Evolutionary conservation across 2,329 filamentous ascomycete species (phyloP).

Genomic region (Hymenoscyphus albidus): DNA sequence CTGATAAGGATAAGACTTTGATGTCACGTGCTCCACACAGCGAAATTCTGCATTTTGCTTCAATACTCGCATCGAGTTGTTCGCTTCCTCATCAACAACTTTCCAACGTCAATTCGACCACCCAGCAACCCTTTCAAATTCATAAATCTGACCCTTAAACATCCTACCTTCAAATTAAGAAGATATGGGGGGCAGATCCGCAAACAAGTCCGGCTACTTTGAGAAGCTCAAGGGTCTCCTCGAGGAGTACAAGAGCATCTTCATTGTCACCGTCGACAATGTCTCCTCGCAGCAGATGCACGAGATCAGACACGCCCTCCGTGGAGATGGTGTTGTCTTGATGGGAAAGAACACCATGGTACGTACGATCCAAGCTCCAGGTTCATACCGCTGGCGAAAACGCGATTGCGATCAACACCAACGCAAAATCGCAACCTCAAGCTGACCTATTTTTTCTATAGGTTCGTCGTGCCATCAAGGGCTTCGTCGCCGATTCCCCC

Average conservation of each 20-base stretch:
- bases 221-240: constrained; percentile 98
- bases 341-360: constrained; percentile 99
- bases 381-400: background rate
- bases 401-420: background rate
- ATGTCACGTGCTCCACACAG: constrained; percentile 12
- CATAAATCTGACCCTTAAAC: constrained; percentile 76
- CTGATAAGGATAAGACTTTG: background rate
- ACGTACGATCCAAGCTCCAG: constrained; percentile 23
- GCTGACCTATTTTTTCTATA: constrained; percentile 35
- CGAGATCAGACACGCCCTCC: constrained; percentile 93
- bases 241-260: constrained; percentile 94
- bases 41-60: background rate
- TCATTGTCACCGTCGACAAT: constrained; percentile 99
- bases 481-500: constrained; percentile 82
- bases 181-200: constrained; percentile 98
- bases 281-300: constrained; percentile 99
- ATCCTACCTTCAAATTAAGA: constrained; percentile 96
- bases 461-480: constrained; percentile 96
- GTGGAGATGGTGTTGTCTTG: constrained; percentile 88
- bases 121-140: constrained; percentile 22
- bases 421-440: background rate
- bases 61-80: background rate
- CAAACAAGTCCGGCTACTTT: constrained; percentile 96
- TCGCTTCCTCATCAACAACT: constrained; percentile 10
- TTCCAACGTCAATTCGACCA: constrained; percentile 3